Percentiles rank a stretch among this genome's conserved stretches.
Conservation (phyloP, 164 flowering plant genomes). For the Tetrastigma voinierianum region DNA sequence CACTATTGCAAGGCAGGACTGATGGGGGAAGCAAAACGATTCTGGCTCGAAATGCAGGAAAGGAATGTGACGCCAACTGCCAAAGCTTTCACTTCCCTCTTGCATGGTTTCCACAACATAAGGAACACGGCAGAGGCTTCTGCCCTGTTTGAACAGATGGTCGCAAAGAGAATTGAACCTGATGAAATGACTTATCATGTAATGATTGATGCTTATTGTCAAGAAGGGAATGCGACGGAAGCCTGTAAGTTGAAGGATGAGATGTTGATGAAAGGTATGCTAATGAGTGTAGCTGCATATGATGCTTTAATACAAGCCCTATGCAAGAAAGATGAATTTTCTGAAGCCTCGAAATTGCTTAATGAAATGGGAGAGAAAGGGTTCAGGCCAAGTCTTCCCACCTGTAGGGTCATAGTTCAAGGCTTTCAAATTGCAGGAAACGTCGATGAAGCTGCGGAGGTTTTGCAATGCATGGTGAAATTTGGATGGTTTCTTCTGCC, state of each 20-base stretch:
- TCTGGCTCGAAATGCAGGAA: constrained; percentile 55
- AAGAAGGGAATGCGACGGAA: constrained; percentile 38
- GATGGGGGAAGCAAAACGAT: constrained; percentile 48
- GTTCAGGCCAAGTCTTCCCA: constrained; percentile 25
- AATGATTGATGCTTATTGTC: constrained; percentile 37
- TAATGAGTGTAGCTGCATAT: constrained; percentile 14
- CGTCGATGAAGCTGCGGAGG: constrained; percentile 23
- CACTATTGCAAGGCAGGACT: constrained; percentile 49
- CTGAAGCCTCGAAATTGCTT: constrained; percentile 28
- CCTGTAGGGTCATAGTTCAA: constrained; percentile 30
- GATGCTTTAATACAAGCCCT: constrained; percentile 30
- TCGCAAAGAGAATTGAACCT: constrained; percentile 47
- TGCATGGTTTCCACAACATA: constrained; percentile 39
- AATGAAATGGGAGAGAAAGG: constrained; percentile 37
- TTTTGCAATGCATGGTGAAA: constrained; percentile 27
- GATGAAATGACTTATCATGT: constrained; percentile 39
- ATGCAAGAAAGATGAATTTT: constrained; percentile 30
- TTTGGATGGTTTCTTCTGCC: constrained; percentile 45
- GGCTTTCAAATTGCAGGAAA: constrained; percentile 27
- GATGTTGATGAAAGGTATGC: constrained; percentile 34
- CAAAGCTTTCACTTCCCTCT: constrained; percentile 59
- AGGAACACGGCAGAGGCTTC: constrained; percentile 38
- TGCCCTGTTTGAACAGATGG: constrained; percentile 56
- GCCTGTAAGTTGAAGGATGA: constrained; percentile 46
- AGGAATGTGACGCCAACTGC: constrained; percentile 47